Conservation (phyloP, 306 rosid genomes). For the Inga leiocalycina region DNA sequence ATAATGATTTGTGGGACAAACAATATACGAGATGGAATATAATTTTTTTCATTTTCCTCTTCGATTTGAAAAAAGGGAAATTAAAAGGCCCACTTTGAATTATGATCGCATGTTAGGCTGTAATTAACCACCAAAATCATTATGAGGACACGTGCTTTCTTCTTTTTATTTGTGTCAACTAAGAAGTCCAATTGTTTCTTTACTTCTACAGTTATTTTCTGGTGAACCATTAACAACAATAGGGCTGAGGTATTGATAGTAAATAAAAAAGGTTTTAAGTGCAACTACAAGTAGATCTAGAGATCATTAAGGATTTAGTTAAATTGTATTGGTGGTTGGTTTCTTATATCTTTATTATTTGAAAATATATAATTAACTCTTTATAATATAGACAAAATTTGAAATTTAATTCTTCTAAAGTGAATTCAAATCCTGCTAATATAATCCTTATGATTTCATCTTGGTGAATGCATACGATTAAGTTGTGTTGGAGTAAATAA, state of each 20-base stretch:
- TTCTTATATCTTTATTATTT: neutral
- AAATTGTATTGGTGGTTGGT: neutral
- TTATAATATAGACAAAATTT: neutral
- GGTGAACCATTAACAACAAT: neutral
- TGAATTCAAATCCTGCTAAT: neutral
- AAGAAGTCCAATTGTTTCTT: neutral
- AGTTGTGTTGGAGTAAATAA: no score
- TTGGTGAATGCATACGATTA: no score
- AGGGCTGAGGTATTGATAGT: neutral
- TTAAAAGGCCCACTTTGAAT: neutral
- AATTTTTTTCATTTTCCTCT: neutral
- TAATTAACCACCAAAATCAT: constrained; percentile 21
- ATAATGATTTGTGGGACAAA: neutral
- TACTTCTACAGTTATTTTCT: neutral
- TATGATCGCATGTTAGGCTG: neutral
- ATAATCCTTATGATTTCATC: no score
- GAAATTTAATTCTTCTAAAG: neutral
- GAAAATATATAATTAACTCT: neutral
- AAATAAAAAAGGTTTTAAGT: neutral
- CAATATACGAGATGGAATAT: neutral
- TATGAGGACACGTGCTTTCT: neutral
- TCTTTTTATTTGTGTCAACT: neutral
- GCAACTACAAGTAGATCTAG: neutral
- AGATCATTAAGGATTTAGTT: neutral
- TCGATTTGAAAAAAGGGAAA: neutral